phyloP scores from a whole-genome alignment of 257 asterid species.

The Asclepias syriaca region DNA sequence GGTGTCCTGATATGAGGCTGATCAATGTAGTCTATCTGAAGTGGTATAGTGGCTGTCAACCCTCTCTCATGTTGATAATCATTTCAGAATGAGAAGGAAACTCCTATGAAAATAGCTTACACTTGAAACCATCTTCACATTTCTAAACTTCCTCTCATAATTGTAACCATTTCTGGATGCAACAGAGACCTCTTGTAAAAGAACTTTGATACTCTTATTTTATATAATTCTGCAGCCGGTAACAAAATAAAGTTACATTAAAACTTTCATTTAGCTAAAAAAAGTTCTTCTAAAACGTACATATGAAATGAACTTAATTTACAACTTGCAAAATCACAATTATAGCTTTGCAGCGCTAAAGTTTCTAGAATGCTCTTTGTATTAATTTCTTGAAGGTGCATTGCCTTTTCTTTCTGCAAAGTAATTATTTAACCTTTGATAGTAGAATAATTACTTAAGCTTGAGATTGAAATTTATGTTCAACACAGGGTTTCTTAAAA shows the following conservation, averaged over 20 bases:
- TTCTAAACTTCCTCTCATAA: background rate
- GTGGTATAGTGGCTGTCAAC: background rate
- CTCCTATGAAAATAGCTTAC: background rate
- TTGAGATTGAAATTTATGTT: constrained; percentile 1
- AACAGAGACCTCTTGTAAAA: background rate
- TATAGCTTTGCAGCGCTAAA: background rate
- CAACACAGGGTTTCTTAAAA: background rate
- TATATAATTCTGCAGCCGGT: background rate
- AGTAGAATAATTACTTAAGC: background rate
- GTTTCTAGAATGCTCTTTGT: background rate
- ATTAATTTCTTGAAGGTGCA: background rate
- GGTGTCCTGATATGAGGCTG: background rate
- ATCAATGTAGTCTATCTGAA: background rate
- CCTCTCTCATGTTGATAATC: background rate
- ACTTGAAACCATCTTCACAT: background rate
- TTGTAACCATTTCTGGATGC: background rate
- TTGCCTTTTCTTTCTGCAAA: background rate
- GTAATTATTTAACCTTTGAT: background rate
- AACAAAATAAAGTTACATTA: background rate
- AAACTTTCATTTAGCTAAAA: background rate
- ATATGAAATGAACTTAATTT: background rate
- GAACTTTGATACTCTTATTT: background rate
- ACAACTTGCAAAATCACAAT: background rate
- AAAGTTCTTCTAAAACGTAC: background rate
- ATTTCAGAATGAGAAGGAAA: background rate